A percentile compares a stretch with the other conserved stretches of the same genome.
phyloP scores from a whole-genome alignment of 2,329 filamentous ascomycete species.

The Epicoccum sorghinum region DNA sequence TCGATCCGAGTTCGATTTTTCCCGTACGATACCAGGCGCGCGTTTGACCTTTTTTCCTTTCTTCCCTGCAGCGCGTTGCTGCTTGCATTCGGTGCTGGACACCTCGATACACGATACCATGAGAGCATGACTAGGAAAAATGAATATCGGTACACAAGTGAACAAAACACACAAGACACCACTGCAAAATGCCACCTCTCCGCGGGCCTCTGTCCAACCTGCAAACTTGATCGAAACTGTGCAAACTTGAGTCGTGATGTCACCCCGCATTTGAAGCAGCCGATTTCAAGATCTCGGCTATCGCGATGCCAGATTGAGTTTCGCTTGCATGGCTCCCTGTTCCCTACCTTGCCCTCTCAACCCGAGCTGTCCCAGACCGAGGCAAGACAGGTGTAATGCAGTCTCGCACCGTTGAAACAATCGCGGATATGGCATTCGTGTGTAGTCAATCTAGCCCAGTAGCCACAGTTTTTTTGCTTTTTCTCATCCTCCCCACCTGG shows the following conservation, averaged over 20 bases:
- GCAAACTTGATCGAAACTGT: not conserved
- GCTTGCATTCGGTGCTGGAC: not conserved
- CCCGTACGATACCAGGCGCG: conserved; percentile 36
- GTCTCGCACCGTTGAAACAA: not conserved
- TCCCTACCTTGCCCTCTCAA: not conserved
- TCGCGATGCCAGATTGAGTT: conserved; percentile 5
- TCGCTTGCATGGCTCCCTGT: not conserved
- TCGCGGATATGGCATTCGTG: too few relatives aligned
- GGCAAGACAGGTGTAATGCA: conserved; percentile 13
- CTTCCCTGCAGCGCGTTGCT: not conserved
- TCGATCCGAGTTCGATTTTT: conserved; percentile 48
- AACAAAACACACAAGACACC: not conserved
- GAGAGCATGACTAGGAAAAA: not conserved
- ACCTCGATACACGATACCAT: not conserved
- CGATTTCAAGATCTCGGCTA: conserved; percentile 11
- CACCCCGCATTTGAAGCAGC: not conserved
- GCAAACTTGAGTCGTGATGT: conserved; percentile 3
- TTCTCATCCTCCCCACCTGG: too few relatives aligned
- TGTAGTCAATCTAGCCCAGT: too few relatives aligned
- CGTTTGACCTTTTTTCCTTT: conserved; percentile 15
- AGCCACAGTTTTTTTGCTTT: too few relatives aligned
- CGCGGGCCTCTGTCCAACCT: too few relatives aligned
- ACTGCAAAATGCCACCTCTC: not conserved
- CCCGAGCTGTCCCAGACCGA: not conserved
- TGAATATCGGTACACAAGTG: not conserved